Conservation (phyloP, 192 early-diverging fungal species). For the Coemansia sp. region DNA sequence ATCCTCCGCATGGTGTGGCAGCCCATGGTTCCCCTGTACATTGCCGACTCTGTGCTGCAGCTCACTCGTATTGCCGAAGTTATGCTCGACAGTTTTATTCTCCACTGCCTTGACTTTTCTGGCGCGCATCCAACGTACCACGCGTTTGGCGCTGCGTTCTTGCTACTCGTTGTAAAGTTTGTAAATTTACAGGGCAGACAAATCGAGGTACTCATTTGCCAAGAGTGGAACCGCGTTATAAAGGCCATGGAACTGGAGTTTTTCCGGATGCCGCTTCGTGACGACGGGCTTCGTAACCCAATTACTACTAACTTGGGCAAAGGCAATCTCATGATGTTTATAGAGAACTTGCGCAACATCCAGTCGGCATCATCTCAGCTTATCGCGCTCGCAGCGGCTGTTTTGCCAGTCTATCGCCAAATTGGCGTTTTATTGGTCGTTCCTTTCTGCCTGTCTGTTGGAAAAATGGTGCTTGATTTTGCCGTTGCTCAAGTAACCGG, state of each 20-base stretch:
- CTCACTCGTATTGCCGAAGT: neutral
- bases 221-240: conserved; percentile 13
- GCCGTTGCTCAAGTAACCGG: conserved; percentile 5
- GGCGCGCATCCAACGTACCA: conserved; percentile 12
- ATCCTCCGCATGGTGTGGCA: conserved; percentile 10
- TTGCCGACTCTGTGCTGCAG: neutral
- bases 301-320: conserved; percentile 3
- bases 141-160: conserved; percentile 4
- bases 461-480: neutral
- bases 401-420: conserved; percentile 14
- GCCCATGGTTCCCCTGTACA: conserved; percentile 4
- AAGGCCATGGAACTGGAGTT: conserved; percentile 26
- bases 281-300: conserved; percentile 5
- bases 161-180: neutral
- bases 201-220: neutral
- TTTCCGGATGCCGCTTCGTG: conserved; percentile 24
- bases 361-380: neutral
- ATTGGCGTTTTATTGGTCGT: conserved; percentile 23
- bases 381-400: neutral
- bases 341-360: neutral
- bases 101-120: conserved; percentile 28
- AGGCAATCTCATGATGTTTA: neutral
- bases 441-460: conserved; percentile 8
- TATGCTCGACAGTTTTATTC: conserved; percentile 11
- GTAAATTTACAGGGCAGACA: conserved; percentile 3